A percentile compares a stretch with the other conserved stretches of the same genome.
These are phyloP conservation scores for Flaveria linearis DNA, from an alignment of 129 eudicot genomes.

Conservation along the genomic window DNA sequence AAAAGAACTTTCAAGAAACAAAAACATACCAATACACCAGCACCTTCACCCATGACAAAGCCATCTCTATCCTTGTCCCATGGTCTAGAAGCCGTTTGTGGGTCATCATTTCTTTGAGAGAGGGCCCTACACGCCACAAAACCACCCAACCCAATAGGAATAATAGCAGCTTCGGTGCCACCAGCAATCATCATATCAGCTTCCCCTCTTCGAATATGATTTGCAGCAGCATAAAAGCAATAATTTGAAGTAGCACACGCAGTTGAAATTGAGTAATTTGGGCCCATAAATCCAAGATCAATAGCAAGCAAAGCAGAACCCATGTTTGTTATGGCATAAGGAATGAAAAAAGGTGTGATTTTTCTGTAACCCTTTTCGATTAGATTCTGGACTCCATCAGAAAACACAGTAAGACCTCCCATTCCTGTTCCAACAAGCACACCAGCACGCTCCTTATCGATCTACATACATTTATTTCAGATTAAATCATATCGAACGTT, in stretches of 20 bases:
- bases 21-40: slow-evolving; percentile 78
- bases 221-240: slow-evolving; percentile 92
- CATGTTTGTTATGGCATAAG: slow-evolving; percentile 91
- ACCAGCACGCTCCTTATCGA: slow-evolving; percentile 79
- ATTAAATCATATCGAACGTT: neutral
- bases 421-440: slow-evolving; percentile 85
- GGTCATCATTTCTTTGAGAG: slow-evolving; percentile 92
- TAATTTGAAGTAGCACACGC: slow-evolving; percentile 97
- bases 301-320: slow-evolving; percentile 87
- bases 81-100: slow-evolving; percentile 88
- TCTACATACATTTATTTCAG: slow-evolving; percentile 36
- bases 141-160: slow-evolving; percentile 86
- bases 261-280: slow-evolving; percentile 88
- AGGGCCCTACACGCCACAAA: slow-evolving; percentile 90
- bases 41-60: slow-evolving; percentile 97
- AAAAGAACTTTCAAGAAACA: neutral
- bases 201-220: slow-evolving; percentile 88
- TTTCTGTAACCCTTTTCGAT: slow-evolving; percentile 71
- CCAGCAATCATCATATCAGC: slow-evolving; percentile 97
- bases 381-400: slow-evolving; percentile 71
- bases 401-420: slow-evolving; percentile 82
- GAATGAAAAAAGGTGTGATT: slow-evolving; percentile 84
- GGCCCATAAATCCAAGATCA: slow-evolving; percentile 93
- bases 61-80: slow-evolving; percentile 95
- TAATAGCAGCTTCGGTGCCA: slow-evolving; percentile 90